phyloP scores from a whole-genome alignment of 2,329 filamentous ascomycete genomes.

The Rutstroemia sp. region DNA sequence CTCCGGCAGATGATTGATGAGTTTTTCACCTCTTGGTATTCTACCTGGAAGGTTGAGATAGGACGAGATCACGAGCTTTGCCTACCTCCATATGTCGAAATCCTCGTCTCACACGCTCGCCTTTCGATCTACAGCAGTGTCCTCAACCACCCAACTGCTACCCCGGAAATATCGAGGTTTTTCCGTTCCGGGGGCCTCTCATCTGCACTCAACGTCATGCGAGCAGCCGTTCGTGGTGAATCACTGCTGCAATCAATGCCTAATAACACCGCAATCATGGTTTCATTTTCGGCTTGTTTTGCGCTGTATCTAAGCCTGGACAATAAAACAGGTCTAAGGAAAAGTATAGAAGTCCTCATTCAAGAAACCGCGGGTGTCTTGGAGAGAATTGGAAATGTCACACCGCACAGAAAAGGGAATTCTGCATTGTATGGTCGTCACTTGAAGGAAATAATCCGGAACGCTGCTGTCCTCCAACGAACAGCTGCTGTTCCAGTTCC shows the following conservation, averaged over 20 bases:
- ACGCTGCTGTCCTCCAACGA: conserved; percentile 11
- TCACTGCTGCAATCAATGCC: conserved; percentile 65
- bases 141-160: conserved; percentile 66
- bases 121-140: conserved; percentile 69
- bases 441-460: conserved; percentile 35
- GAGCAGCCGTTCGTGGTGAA: conserved; percentile 66
- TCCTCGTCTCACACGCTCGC: conserved; percentile 64
- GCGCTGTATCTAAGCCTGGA: conserved; percentile 54
- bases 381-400: conserved; percentile 59
- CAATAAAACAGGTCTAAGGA: conserved; percentile 48
- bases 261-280: conserved; percentile 74
- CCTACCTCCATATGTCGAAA: conserved; percentile 67
- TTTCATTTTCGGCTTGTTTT: conserved; percentile 68
- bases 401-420: conserved; percentile 58
- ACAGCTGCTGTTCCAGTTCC: background rate
- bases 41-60: conserved; percentile 53
- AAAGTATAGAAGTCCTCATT: conserved; percentile 56
- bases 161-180: conserved; percentile 62
- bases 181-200: conserved; percentile 66
- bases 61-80: conserved; percentile 45
- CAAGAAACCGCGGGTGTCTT: conserved; percentile 62
- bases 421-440: conserved; percentile 53
- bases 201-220: conserved; percentile 66
- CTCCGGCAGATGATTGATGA: conserved; percentile 55
- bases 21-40: conserved; percentile 60